Evolutionary conservation across 2,329 filamentous ascomycete species (phyloP).

Genomic region (Colletotrichum melonis): DNA sequence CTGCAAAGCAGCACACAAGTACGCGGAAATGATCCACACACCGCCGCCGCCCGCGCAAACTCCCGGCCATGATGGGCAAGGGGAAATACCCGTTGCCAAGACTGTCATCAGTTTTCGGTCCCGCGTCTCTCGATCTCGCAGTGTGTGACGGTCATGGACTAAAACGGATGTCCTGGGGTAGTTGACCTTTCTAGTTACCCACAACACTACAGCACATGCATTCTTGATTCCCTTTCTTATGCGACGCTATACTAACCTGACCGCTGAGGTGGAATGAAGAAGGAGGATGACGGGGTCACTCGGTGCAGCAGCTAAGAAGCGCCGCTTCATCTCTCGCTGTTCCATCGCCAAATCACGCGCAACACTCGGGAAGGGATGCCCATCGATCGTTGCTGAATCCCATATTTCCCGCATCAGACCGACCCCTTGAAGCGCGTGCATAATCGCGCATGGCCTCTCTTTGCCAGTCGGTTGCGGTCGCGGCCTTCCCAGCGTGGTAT

Average conservation of each 20-base stretch:
- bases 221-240: background rate
- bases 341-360: background rate
- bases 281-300: background rate
- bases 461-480: background rate
- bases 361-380: background rate
- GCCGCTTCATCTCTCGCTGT: background rate
- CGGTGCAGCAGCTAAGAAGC: background rate
- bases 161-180: background rate
- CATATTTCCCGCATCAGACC: constrained; percentile 4
- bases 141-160: background rate
- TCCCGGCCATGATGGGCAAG: background rate
- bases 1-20: background rate
- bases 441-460: background rate
- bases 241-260: background rate
- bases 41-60: constrained; percentile 7
- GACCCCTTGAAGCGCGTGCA: background rate
- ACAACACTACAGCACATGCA: constrained; percentile 14
- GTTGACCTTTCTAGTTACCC: background rate
- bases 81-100: constrained; percentile 17
- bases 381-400: background rate
- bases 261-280: background rate
- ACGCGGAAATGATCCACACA: constrained; percentile 15
- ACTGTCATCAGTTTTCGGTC: constrained; percentile 11
- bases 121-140: constrained; percentile 1
- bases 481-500: background rate